Percentiles rank a stretch among this genome's conserved stretches.
phyloP scores from a whole-genome alignment of 495 filamentous ascomycete species.

The Pyronema omphalodes region DNA sequence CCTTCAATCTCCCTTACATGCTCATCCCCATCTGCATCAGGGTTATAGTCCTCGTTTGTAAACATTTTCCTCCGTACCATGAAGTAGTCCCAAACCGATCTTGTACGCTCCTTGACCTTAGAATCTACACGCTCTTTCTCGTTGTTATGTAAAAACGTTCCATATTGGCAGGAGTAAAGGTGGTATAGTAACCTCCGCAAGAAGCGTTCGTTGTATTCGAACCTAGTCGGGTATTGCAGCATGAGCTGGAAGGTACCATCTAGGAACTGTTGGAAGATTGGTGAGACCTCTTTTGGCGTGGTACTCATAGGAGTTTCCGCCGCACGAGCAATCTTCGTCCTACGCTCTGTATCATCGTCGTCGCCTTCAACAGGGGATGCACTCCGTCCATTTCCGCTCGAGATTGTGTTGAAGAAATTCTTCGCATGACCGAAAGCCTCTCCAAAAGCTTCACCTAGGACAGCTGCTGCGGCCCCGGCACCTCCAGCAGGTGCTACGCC shows the following conservation, averaged over 20 bases:
- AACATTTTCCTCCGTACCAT: slow-evolving; percentile 60
- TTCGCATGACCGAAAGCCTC: slow-evolving; percentile 58
- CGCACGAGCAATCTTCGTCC: slow-evolving; percentile 10
- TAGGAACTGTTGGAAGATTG: slow-evolving; percentile 95
- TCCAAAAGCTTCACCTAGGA: slow-evolving; percentile 39
- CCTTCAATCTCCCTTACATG: slow-evolving; percentile 41
- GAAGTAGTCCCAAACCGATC: slow-evolving; percentile 94
- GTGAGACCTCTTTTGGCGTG: slow-evolving; percentile 62
- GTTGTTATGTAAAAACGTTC: slow-evolving; percentile 88
- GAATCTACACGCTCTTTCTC: slow-evolving; percentile 77
- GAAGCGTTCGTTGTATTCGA: slow-evolving; percentile 95
- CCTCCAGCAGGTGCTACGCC: neutral
- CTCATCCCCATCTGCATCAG: slow-evolving; percentile 50
- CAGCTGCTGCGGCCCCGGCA: slow-evolving; percentile 24
- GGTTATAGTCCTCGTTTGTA: slow-evolving; percentile 59
- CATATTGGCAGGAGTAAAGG: slow-evolving; percentile 89
- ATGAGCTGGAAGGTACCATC: slow-evolving; percentile 87
- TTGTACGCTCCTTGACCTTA: slow-evolving; percentile 49
- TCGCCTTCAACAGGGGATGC: slow-evolving; percentile 14
- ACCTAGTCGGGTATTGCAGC: slow-evolving; percentile 69
- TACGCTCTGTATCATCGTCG: slow-evolving; percentile 8
- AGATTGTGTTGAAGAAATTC: slow-evolving; percentile 54
- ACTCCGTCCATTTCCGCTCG: slow-evolving; percentile 17
- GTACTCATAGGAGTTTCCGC: slow-evolving; percentile 18
- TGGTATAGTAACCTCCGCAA: slow-evolving; percentile 81